Base-by-base conservation (phyloP, 2,329 filamentous ascomycete species). In the Trichoderma sp. region DNA sequence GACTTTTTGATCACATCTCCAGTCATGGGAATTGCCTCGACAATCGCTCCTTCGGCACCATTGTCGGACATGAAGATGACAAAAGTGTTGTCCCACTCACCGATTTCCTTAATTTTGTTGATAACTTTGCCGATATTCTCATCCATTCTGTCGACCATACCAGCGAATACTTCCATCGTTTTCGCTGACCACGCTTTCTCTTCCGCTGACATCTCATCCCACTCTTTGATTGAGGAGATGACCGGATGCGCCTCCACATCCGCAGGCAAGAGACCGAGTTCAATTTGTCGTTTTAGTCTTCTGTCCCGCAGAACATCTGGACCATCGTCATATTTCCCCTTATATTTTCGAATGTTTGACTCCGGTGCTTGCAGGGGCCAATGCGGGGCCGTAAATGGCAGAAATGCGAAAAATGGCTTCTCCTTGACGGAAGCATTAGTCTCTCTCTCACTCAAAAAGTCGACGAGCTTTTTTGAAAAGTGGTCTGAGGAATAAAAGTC, bases 51-150 rank as follows among this genome's bases (percentile, higher is more conserved):
- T 77, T 91, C 90, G 14, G 90, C 90, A 2, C 90, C 90, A 76
- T 92, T 92, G 81, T 92, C 90, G 1, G 87, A 89, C 84, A 92
- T 88, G 85, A 92, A 92, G 79, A 88, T 87, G 68, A 93, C 85
- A 77, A 92, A 63, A 5, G 69, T 72, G 27, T 72, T 91, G 77
- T 92, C 90, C 1, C 90, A 84, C 80, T 92, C 90, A 74, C 87
- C 89, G 3, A 86, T 89, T 53, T 86, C 80, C 75, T 89, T 84
- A 2, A 92, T 86, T 77, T 91, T 89, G 41, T 89, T 83, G 33
- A 91, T 83, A 2, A 92, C 87, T 74, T 88, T 88, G 56, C 90
- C 90, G 18, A 93, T 87, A 75, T 91, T 90, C 75, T 81, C 80
- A 78, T 93, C 91, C 71, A 92, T 91, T 73, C 85, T 85, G 73